phyloP scores from a whole-genome alignment of 2,329 filamentous ascomycete species.

The Didymellaceae sp. region DNA sequence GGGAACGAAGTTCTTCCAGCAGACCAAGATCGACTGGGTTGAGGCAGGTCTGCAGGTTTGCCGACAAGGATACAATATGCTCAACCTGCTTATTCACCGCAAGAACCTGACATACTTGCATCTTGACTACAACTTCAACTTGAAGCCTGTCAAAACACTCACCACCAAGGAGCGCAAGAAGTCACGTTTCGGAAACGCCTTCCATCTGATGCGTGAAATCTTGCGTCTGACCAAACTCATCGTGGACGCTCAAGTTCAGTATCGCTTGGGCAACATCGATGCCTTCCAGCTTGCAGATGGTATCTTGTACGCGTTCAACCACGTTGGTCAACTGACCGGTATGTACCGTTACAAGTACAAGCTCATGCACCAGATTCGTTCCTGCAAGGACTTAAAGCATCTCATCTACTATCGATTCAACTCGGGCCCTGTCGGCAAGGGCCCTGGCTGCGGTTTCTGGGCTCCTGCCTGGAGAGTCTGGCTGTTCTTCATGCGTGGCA shows the following conservation, averaged over 20 bases:
- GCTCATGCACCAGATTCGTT: conserved; percentile 98
- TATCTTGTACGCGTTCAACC: conserved; percentile 99
- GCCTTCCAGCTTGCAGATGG: conserved; percentile 98
- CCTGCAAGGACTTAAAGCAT: conserved; percentile 98
- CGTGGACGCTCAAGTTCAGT: conserved; percentile 97
- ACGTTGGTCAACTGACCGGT: conserved; percentile 95
- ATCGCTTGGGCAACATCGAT: conserved; percentile 95
- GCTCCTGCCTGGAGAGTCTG: conserved; percentile 98
- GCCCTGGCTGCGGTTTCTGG: conserved; percentile 98
- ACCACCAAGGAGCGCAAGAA: conserved; percentile 99
- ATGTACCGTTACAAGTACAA: conserved; percentile 99
- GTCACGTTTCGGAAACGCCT: conserved; percentile 97
- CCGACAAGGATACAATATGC: conserved; percentile 98
- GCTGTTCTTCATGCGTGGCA: conserved; percentile 99
- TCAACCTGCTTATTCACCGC: conserved; percentile 94
- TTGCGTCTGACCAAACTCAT: conserved; percentile 94
- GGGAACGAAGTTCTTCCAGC: conserved; percentile 98
- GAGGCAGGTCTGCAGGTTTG: conserved; percentile 98
- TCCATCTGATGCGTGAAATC: conserved; percentile 98
- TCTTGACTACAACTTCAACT: conserved; percentile 98
- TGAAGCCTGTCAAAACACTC: conserved; percentile 98
- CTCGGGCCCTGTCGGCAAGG: conserved; percentile 93
- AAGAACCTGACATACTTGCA: conserved; percentile 99
- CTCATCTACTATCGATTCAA: conserved; percentile 99
- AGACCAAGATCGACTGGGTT: conserved; percentile 99